Percentiles rank a stretch among this genome's conserved stretches.
Conservation (phyloP, 345 rosid species). For the Hibiscus trionum region DNA sequence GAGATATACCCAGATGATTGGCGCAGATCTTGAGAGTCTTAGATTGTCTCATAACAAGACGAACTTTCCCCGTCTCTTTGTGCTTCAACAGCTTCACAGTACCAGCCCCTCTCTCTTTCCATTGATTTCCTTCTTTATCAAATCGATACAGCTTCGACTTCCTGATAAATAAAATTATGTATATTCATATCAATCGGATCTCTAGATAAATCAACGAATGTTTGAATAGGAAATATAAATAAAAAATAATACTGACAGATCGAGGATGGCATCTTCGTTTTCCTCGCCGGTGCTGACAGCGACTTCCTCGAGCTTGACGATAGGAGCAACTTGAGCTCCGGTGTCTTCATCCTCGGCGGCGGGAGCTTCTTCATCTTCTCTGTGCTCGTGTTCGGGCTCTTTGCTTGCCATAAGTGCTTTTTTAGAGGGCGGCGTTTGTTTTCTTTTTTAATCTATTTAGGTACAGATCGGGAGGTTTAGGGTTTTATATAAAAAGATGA, state of each 20-base stretch:
- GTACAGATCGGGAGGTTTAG: neutral
- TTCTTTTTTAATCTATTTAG: neutral
- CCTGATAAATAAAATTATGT: conserved; percentile 26
- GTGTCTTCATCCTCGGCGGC: conserved; percentile 90
- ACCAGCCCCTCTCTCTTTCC: conserved; percentile 42
- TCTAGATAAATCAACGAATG: neutral
- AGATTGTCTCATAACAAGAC: conserved; percentile 88
- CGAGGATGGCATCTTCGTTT: conserved; percentile 70
- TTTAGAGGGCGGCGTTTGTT: neutral
- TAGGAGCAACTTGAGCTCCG: conserved; percentile 85
- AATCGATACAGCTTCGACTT: conserved; percentile 84
- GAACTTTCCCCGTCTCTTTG: conserved; percentile 64
- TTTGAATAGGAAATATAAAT: neutral
- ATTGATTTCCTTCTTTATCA: conserved; percentile 61
- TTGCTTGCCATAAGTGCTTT: conserved; percentile 42
- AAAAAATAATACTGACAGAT: conserved; percentile 40
- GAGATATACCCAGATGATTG: conserved; percentile 58
- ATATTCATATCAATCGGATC: neutral
- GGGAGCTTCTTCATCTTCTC: conserved; percentile 60
- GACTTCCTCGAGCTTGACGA: conserved; percentile 69
- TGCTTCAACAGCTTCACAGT: conserved; percentile 84
- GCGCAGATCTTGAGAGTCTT: conserved; percentile 99
- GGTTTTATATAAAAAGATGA: conserved; percentile 4
- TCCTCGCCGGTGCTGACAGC: conserved; percentile 88
- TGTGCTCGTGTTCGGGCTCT: conserved; percentile 44